A percentile compares a stretch with the other conserved stretches of the same genome.
Evolutionary conservation across 2,329 filamentous ascomycete genomes (phyloP).

Genomic region (Plectosphaerella cucumerina): DNA sequence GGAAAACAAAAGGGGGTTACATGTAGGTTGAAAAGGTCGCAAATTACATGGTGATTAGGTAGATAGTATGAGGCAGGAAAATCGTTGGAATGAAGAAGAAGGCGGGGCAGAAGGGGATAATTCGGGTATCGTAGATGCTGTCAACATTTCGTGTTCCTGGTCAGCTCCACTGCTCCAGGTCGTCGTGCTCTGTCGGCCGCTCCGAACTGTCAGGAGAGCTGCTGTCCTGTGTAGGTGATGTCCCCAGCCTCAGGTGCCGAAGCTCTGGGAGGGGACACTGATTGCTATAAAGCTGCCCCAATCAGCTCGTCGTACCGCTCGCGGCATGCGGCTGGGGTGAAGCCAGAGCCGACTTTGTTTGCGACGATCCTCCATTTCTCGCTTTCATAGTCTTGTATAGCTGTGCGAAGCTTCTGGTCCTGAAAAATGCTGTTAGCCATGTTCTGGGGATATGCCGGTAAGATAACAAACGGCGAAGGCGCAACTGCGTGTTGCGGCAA

Average conservation of each 20-base stretch:
- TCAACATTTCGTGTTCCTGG: too few relatives aligned
- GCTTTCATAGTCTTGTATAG: conserved; percentile 80
- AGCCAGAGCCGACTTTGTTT: conserved; percentile 85
- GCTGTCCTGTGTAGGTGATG: conserved; percentile 37
- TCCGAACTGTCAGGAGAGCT: conserved; percentile 28
- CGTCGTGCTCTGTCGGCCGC: conserved; percentile 4
- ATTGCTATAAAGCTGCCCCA: conserved; percentile 49
- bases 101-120: too few relatives aligned
- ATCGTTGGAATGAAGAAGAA: too few relatives aligned
- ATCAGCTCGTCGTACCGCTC: conserved; percentile 68
- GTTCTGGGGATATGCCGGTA: conserved; percentile 6
- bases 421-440: conserved; percentile 27
- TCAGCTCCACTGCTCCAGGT: too few relatives aligned
- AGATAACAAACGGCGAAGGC: conserved; percentile 14
- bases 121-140: too few relatives aligned
- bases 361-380: conserved; percentile 92
- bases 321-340: conserved; percentile 81
- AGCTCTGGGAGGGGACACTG: conserved; percentile 46
- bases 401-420: conserved; percentile 73
- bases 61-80: too few relatives aligned
- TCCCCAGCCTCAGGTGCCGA: conserved; percentile 41
- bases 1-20: too few relatives aligned
- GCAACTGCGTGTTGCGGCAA: conserved; percentile 10
- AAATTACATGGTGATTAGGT: too few relatives aligned
- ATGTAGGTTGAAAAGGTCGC: too few relatives aligned